Conservation (phyloP, 2,329 filamentous ascomycete species). For the Chrysosphaeria jannelii region DNA sequence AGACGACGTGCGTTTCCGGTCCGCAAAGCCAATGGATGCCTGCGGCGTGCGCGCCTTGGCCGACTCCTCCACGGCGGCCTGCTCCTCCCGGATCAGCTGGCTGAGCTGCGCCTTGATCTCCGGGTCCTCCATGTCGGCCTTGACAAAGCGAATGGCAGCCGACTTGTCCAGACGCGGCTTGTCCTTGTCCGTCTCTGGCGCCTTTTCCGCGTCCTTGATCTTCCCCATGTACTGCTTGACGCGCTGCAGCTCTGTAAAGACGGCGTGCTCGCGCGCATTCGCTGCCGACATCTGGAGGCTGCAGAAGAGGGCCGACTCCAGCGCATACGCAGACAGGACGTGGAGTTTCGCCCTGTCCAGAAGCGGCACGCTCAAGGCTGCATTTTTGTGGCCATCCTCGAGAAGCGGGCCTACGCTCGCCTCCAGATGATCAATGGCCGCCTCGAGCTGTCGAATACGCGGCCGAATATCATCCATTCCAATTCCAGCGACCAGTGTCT, state of each 20-base stretch:
- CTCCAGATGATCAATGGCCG: slow-evolving; percentile 53
- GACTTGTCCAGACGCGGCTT: slow-evolving; percentile 35
- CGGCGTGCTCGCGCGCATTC: slow-evolving; percentile 55
- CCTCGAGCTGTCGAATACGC: slow-evolving; percentile 43
- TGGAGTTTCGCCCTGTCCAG: slow-evolving; percentile 87
- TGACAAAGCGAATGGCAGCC: slow-evolving; percentile 57
- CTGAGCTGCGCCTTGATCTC: slow-evolving; percentile 20
- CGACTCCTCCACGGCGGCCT: slow-evolving; percentile 3
- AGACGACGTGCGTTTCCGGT: not conserved
- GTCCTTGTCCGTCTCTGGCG: slow-evolving; percentile 7
- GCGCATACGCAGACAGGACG: slow-evolving; percentile 59
- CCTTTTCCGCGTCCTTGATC: slow-evolving; percentile 47
- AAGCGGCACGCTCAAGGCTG: slow-evolving; percentile 55
- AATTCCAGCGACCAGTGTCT: no score
- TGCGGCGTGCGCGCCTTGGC: not conserved
- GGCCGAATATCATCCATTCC: slow-evolving; percentile 23
- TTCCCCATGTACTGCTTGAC: slow-evolving; percentile 83
- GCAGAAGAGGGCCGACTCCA: slow-evolving; percentile 80
- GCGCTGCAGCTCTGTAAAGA: slow-evolving; percentile 61
- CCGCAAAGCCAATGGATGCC: slow-evolving; percentile 1
- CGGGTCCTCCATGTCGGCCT: slow-evolving; percentile 35
- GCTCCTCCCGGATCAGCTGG: slow-evolving; percentile 21
- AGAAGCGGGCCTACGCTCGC: slow-evolving; percentile 46
- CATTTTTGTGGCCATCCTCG: slow-evolving; percentile 15
- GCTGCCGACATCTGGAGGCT: slow-evolving; percentile 44